Base-by-base conservation (phyloP, 2,329 filamentous ascomycete species). In the Sclerotiophoma versabilis region DNA sequence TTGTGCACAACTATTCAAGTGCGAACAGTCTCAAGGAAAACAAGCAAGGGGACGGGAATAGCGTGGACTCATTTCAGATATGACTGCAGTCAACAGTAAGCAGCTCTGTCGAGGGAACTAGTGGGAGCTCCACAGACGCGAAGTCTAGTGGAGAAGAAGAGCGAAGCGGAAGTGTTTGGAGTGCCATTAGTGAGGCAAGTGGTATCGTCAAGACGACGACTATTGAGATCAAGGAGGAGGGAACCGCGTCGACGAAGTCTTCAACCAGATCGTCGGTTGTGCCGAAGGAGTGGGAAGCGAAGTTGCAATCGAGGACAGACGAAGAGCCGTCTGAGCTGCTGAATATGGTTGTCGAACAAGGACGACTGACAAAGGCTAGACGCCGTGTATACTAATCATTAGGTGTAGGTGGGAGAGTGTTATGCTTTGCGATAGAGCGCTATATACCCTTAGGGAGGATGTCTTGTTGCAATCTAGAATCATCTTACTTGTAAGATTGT, bases 381-480 rank as follows among this genome's bases (percentile, higher is more conserved):
- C 45, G 39, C 1, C 25, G 22, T 17, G 23, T 23, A 14, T 17
- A 32, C 4, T 33, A 22, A 49, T 8, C 5, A 12, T 33, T 7
- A 19, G n/a, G n/a, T n/a, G n/a, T n/a, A n/a, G n/a, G 25, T 22
- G 17, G 17, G 12, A 30, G n/a, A n/a, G 10, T 47, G 25, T 38
- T 49, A 27, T 49, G 37, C 22, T 20, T 48, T 48, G 20, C 14
- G 25, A 96, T 88, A 96, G 91, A 78, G 23, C 33, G 45, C 12
- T 34, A 45, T 54, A 54, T 54, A 54, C 45, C 51, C 51, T 45
- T 38, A 34, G 34, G 45, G 39, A 44, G 51, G 39, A 49, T 25
- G 14, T 36, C n/a, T 15, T 49, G 26, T 49, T 26, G 29, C 12
- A 1, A 20, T 15, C 26, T 20, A 14, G 7, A 45, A 17, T 19